Evolutionary conservation across 495 filamentous ascomycete genomes (phyloP), one percentile per base, ranked within the genome.

Genomic region (Penicillium macrosclerotiorum): DNA sequence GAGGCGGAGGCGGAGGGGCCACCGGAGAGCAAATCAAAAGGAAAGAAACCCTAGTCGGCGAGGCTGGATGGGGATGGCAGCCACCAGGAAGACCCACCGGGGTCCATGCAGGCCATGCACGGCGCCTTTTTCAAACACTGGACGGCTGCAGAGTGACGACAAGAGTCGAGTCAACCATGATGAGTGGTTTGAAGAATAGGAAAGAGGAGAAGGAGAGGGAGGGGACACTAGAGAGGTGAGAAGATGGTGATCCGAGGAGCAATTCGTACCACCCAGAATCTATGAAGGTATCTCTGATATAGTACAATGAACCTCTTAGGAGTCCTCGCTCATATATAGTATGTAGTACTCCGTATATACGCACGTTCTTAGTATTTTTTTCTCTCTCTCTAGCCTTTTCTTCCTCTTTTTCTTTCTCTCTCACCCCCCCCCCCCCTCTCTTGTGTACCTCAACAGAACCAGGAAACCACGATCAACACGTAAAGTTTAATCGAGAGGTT

Each of bases 401-500:
- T n/a, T n/a, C n/a, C n/a, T n/a, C n/a, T n/a, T n/a, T n/a, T n/a
- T n/a, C 32, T 19, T 8, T 9, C 16, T 20, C 7, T 19, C n/a
- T 11, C 11, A 19, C 6, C 6, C 20, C 32, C 22, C 17, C 22
- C n/a, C 14, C 16, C 4, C 2, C 31, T 6, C 3, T 18, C 7
- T 8, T 3, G 6, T 8, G 5, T 19, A 35, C 22, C 32, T 18
- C 16, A 35, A 9, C 14, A 8, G 14, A 13, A 34, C 30, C 11
- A 33, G 20, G n/a, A 38, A 35, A 17, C 16, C 23, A n/a, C n/a
- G n/a, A n/a, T n/a, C n/a, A n/a, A n/a, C n/a, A n/a, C n/a, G n/a
- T n/a, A 42, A 51, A 56, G 51, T 51, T 29, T 50, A 46, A 53
- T 45, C 43, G 37, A 49, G 32, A 46, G 54, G 54, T 59, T 59